Evolutionary conservation across 768 basidiomycete genomes (phyloP).

Genomic region (Podaxis pistillaris): DNA sequence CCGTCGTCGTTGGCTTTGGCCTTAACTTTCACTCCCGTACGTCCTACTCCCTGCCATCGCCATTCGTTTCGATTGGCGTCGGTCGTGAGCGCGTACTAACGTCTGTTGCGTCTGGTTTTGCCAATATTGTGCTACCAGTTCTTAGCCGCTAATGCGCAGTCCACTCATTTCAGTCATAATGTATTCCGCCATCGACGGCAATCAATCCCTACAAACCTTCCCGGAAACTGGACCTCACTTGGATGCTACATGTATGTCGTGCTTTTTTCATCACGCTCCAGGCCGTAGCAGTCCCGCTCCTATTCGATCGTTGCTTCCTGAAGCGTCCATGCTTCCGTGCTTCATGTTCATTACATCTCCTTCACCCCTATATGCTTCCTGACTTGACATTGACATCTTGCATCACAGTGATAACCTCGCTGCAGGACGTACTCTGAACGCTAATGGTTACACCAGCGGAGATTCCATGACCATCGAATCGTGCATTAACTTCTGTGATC

Average conservation of each 20-base stretch:
- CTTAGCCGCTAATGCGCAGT: constrained; percentile 4
- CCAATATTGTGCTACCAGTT: neutral
- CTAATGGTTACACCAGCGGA: constrained; percentile 41
- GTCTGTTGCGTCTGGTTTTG: constrained; percentile 1
- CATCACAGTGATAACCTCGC: constrained; percentile 49
- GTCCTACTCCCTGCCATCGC: constrained; percentile 17
- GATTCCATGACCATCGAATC: constrained; percentile 59
- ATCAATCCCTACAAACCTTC: constrained; percentile 41
- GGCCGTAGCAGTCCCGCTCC: neutral
- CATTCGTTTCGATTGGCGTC: neutral
- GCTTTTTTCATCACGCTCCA: neutral
- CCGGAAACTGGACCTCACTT: constrained; percentile 51
- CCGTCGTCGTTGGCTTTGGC: constrained; percentile 32
- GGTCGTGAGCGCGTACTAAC: neutral
- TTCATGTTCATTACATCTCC: constrained; percentile 5
- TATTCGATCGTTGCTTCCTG: neutral
- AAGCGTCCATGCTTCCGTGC: too few relatives aligned
- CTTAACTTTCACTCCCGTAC: constrained; percentile 38
- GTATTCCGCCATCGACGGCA: constrained; percentile 35
- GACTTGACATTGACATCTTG: neutral
- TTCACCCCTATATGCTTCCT: neutral
- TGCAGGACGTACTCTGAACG: constrained; percentile 54
- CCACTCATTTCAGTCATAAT: constrained; percentile 25
- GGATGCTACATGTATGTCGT: constrained; percentile 60
- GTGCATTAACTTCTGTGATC: constrained; percentile 47